These are phyloP conservation scores for Pholiota adiposa DNA, from an alignment of 1,284 basidiomycete species.

Conservation along the genomic window DNA sequence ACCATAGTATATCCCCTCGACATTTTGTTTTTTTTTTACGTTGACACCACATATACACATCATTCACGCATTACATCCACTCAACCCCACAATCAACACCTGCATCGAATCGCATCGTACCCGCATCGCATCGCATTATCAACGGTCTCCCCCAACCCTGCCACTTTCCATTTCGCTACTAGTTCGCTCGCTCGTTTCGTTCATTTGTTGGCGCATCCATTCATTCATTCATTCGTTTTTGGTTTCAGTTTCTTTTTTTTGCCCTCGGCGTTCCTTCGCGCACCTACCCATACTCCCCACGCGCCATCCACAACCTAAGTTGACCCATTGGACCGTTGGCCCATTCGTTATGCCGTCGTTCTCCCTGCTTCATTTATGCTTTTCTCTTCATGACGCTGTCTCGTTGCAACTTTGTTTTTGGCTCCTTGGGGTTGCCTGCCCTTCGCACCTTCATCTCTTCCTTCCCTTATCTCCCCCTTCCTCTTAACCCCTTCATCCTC, in stretches of 20 bases:
- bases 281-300: neutral
- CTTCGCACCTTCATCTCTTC: too few relatives aligned
- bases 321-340: too few relatives aligned
- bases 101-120: neutral
- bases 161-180: neutral
- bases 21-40: neutral
- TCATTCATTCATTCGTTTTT: slow-evolving; percentile 7
- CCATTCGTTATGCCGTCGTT: too few relatives aligned
- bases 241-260: neutral
- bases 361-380: too few relatives aligned
- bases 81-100: slow-evolving; percentile 6
- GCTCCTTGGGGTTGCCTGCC: too few relatives aligned
- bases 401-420: too few relatives aligned
- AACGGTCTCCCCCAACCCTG: neutral
- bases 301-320: neutral
- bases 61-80: neutral
- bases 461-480: too few relatives aligned
- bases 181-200: neutral
- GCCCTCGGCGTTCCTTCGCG: neutral
- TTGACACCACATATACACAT: neutral
- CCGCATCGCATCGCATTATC: slow-evolving; percentile 7
- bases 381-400: too few relatives aligned
- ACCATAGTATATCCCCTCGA: neutral
- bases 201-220: slow-evolving; percentile 1
- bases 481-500: neutral